Conservation (phyloP, 768 basidiomycete genomes). For the Hericium rajendrae region DNA sequence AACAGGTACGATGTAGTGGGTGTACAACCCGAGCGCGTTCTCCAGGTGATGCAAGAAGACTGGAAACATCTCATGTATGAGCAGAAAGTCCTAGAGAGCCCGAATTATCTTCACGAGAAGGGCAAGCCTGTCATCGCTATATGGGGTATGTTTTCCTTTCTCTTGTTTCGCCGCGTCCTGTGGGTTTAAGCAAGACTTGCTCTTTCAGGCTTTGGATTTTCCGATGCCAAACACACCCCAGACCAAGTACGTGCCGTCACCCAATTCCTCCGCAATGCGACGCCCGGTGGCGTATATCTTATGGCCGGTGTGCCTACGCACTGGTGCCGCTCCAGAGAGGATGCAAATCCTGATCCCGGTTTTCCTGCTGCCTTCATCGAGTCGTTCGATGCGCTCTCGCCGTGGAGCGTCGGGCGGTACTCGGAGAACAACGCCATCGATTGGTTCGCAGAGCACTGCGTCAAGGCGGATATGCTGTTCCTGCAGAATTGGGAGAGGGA, state of each 20-base stretch:
- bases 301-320: conserved; percentile 61
- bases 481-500: conserved; percentile 32
- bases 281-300: conserved; percentile 68
- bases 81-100: conserved; percentile 55
- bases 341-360: conserved; percentile 58
- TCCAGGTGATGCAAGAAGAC: conserved; percentile 56
- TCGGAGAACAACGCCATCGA: conserved; percentile 52
- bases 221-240: conserved; percentile 51
- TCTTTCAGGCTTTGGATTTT: conserved; percentile 58
- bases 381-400: conserved; percentile 72
- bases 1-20: conserved; percentile 77
- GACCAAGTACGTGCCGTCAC: conserved; percentile 45
- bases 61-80: conserved; percentile 62
- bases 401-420: conserved; percentile 77
- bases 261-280: conserved; percentile 46
- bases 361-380: conserved; percentile 65
- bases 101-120: conserved; percentile 62
- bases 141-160: conserved; percentile 42
- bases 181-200: background rate
- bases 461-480: conserved; percentile 54
- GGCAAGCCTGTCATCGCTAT: conserved; percentile 63
- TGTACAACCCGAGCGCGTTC: conserved; percentile 62
- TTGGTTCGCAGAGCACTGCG: conserved; percentile 47
- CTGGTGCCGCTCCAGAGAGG: conserved; percentile 65
- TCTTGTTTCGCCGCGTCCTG: background rate